phyloP scores from a whole-genome alignment of 768 basidiomycete genomes.

The Pisolithus orientalis region DNA sequence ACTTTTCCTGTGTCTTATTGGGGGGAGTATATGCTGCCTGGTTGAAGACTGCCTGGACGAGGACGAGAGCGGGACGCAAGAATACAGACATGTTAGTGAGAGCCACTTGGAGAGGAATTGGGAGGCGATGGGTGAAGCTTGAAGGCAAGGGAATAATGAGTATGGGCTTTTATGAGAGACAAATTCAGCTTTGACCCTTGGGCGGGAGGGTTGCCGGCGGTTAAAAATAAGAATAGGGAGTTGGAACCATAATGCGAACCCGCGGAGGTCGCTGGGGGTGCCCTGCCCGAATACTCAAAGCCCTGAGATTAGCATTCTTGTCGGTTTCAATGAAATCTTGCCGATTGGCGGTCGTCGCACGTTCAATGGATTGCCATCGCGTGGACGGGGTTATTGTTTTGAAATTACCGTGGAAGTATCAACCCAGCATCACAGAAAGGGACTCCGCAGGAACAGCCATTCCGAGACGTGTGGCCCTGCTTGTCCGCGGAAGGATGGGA shows the following conservation, averaged over 20 bases:
- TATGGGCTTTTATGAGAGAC: neutral
- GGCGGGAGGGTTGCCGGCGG: neutral
- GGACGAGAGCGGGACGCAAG: constrained; percentile 39
- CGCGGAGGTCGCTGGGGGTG: neutral
- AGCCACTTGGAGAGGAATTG: neutral
- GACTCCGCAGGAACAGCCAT: neutral
- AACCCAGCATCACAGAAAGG: neutral
- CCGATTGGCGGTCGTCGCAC: neutral
- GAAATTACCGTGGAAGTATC: neutral
- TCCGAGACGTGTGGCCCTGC: neutral
- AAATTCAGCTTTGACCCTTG: neutral
- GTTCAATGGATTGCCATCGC: too few relatives aligned
- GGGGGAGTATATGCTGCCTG: constrained; percentile 51
- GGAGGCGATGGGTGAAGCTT: neutral
- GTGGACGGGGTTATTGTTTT: neutral
- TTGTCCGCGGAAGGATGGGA: neutral
- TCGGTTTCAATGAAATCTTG: neutral
- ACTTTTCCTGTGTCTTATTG: constrained; percentile 45
- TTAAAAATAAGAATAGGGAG: neutral
- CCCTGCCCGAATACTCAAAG: neutral
- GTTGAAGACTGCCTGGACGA: constrained; percentile 44
- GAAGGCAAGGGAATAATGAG: neutral
- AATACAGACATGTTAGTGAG: constrained; percentile 37
- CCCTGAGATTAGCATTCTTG: neutral
- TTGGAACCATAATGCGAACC: neutral